These are phyloP conservation scores for Yarrowia alimentaria DNA, from an alignment of 805 yeast genomes.

Conservation along the genomic window DNA sequence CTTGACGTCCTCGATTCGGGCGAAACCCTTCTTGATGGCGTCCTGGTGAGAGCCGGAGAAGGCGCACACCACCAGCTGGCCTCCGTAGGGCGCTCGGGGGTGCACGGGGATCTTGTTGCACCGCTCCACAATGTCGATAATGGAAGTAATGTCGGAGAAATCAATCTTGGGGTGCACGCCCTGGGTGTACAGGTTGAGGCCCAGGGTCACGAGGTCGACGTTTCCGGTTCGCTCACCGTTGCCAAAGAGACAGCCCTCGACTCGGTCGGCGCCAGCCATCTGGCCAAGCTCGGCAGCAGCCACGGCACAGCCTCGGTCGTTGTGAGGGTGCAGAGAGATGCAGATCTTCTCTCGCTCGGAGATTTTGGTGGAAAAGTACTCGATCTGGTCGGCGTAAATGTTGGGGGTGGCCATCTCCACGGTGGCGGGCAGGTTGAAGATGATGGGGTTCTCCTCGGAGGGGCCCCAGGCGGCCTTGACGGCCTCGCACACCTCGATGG, in stretches of 20 bases:
- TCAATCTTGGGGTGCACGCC: slow-evolving; percentile 71
- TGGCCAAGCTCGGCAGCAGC: slow-evolving; percentile 83
- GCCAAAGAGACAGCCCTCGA: slow-evolving; percentile 82
- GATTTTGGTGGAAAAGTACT: slow-evolving; percentile 62
- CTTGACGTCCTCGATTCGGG: slow-evolving; percentile 33
- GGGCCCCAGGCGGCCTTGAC: slow-evolving; percentile 77
- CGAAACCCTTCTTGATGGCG: slow-evolving; percentile 81
- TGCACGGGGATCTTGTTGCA: slow-evolving; percentile 80
- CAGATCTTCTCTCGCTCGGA: slow-evolving; percentile 67
- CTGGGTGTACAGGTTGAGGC: slow-evolving; percentile 74
- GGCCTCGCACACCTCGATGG: slow-evolving; percentile 66
- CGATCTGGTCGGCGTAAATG: slow-evolving; percentile 81
- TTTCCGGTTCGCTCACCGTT: slow-evolving; percentile 88
- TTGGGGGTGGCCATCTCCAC: slow-evolving; percentile 81
- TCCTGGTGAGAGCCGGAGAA: slow-evolving; percentile 87
- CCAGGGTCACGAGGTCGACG: slow-evolving; percentile 76
- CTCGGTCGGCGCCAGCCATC: slow-evolving; percentile 84
- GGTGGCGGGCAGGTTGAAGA: slow-evolving; percentile 81
- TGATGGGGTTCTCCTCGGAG: slow-evolving; percentile 59
- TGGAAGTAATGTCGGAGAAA: slow-evolving; percentile 62
- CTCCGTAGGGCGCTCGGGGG: slow-evolving; percentile 80
- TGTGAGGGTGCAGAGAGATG: slow-evolving; percentile 77
- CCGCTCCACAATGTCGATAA: slow-evolving; percentile 71
- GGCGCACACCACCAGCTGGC: slow-evolving; percentile 81
- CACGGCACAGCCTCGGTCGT: slow-evolving; percentile 86